Evolutionary conservation across 176 grass and related monocot genomes (phyloP), one percentile per base, ranked within the genome.

Genomic region (Bonia amplexicaulis): DNA sequence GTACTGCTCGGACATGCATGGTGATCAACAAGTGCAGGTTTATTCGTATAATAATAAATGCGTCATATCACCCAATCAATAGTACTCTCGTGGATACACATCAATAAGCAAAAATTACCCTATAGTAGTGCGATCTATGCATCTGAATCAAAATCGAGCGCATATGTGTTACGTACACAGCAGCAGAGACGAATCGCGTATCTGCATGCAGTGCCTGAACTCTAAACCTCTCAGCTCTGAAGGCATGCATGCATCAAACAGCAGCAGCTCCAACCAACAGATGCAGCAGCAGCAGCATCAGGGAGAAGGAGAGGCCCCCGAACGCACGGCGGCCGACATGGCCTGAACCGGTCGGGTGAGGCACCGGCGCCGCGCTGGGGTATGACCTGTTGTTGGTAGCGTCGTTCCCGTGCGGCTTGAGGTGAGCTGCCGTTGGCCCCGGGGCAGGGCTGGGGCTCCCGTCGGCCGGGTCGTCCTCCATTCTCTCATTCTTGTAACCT

Each of bases 401-500:
- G 42, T 10, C 42, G 42, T 44, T 44, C 42, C 9, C 1, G 9
- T 11, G 42, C 42, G 42, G 42, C 42, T 44, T 10, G 42, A 44
- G 42, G 42, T 0, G 42, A 44, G 42, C 42, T 11, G 42, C 59
- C 27, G 44, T 13, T 3, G 77, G 51, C 70, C 27, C 63, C 52
- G 83, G 82, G 0, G 71, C 45, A 0, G 76, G 60, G 12, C 7
- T 5, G 15, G 86, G 66, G 86, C 86, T 78, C 11, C 40, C 82
- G 3, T 2, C 35, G 35, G 3, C 88, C 45, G 29, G 14, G 12
- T 14, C 17, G 35, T 19, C 71, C 15, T 35, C 52, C 13, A 1
- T 37, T 6, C 23, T 4, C 6, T 7, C 54, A 46, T 76, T 23
- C 73, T 83, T 83, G 79, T 90, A 86, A 73, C 88, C 88, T 90